Conservation (phyloP, 805 yeast species). For the Lipomyces japonicus region DNA sequence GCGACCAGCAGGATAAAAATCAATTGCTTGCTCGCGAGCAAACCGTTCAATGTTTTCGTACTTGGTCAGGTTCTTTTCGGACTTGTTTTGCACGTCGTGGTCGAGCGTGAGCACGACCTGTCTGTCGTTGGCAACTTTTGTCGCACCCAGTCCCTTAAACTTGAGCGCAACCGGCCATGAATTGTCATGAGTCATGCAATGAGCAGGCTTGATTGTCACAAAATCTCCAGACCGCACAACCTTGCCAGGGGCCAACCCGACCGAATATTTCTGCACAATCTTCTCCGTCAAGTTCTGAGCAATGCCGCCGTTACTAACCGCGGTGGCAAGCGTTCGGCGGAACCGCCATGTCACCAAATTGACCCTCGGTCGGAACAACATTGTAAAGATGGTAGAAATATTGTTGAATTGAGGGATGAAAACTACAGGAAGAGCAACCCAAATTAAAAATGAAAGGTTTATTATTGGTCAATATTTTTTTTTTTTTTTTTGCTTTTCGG, state of each 20-base stretch:
- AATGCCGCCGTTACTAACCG: conserved; percentile 1
- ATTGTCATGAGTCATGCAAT: conserved; percentile 99
- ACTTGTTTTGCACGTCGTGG: conserved; percentile 94
- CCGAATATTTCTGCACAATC: conserved; percentile 90
- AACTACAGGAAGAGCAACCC: too few relatives aligned
- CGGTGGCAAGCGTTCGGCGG: conserved; percentile 19
- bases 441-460: neutral
- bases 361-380: neutral
- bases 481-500: neutral
- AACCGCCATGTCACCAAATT: neutral
- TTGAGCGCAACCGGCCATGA: conserved; percentile 99
- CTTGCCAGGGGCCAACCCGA: conserved; percentile 73
- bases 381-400: too few relatives aligned
- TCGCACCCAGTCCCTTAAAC: conserved; percentile 92
- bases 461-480: neutral
- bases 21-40: conserved; percentile 86
- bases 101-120: conserved; percentile 96
- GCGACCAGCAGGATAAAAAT: conserved; percentile 97
- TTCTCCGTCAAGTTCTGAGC: conserved; percentile 89
- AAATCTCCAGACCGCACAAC: conserved; percentile 85
- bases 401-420: too few relatives aligned
- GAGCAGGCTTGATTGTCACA: conserved; percentile 90
- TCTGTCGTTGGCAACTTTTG: conserved; percentile 70
- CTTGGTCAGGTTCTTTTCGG: conserved; percentile 83
- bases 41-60: conserved; percentile 84